Base-by-base conservation (phyloP, 768 basidiomycete genomes). In the Suillus spraguei region DNA sequence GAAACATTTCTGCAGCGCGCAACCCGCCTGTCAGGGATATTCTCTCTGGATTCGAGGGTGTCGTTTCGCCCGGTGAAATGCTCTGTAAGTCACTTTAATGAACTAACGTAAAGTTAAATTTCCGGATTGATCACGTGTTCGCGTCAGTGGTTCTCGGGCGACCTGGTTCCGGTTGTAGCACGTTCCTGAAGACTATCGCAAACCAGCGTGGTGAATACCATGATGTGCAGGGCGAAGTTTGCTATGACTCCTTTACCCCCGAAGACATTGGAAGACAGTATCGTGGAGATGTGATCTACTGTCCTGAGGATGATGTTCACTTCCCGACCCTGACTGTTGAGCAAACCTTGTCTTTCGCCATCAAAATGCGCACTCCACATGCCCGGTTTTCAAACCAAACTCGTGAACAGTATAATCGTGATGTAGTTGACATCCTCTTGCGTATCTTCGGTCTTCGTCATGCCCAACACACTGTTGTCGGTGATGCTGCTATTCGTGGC, bases 111-210 rank as follows among this genome's bases (percentile, higher is more conserved):
- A 41, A 20, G 10, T 58, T 41, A 13, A 33, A 53, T 2, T 33
- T 53, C 20, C 3, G 33, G 5, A 38, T 16, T 58, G 13, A 58
- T 58, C 56, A 58, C 39, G 56, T 58, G 38, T 41, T 38, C 38
- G 33, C 11, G 17, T 13, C 28, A 58, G 56, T 94, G 7, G 92
- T 91, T 24, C 80, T 92, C 14, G 94, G 94, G 22, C 88, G 91
- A 61, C 94, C 94, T 5, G 91, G 90, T 1, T 83, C 91, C 6
- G 94, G 94, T 39, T 96, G 95, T 72, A 86, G 89, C 1, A 91
- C 95, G 0, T 94, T 97, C 78, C 81, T 97, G 24, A 94, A 93
- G 75, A 76, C 87, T 0, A 88, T 97, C 64, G 85, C 95, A 22
- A 94, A 95, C 71, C 83, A 88, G 64, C 83, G 91, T 4, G 79